Percentiles rank a stretch among this genome's conserved stretches.
These are phyloP conservation scores for Talaromyces sp. DNA, from an alignment of 2,329 filamentous ascomycete genomes.

Conservation along the genomic window DNA sequence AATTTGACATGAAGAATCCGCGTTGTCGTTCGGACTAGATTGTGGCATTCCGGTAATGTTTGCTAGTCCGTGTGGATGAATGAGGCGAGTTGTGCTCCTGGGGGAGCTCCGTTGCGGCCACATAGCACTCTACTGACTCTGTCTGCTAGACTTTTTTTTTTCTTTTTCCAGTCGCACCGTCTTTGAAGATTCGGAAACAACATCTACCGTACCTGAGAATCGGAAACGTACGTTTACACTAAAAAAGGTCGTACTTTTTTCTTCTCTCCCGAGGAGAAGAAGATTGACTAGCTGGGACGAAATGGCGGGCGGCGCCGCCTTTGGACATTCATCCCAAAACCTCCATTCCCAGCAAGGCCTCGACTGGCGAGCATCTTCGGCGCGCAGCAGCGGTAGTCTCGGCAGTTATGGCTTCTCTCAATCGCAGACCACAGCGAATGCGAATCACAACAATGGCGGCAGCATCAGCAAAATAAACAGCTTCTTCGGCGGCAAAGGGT, in stretches of 20 bases:
- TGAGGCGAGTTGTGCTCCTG: conserved; percentile 3
- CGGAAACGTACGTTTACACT: neutral
- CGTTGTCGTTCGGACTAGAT: neutral
- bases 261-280: neutral
- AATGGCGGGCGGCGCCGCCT: conserved; percentile 24
- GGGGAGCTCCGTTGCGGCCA: conserved; percentile 10
- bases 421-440: conserved; percentile 18
- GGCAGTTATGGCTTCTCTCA: conserved; percentile 33
- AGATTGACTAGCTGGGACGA: neutral
- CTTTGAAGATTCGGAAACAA: too few species aligned
- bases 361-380: conserved; percentile 54
- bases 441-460: conserved; percentile 33
- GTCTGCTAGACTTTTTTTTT: neutral
- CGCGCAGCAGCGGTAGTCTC: conserved; percentile 36
- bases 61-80: neutral
- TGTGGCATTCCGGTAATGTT: neutral
- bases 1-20: neutral
- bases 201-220: neutral
- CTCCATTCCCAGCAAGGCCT: conserved; percentile 63
- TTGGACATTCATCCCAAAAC: conserved; percentile 64
- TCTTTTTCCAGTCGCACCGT: neutral
- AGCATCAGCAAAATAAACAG: conserved; percentile 60
- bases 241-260: neutral
- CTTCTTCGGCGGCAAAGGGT: conserved; percentile 53
- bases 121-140: neutral